Conservation (phyloP, 2,329 filamentous ascomycete genomes). For the Trichoderma semiorbis region DNA sequence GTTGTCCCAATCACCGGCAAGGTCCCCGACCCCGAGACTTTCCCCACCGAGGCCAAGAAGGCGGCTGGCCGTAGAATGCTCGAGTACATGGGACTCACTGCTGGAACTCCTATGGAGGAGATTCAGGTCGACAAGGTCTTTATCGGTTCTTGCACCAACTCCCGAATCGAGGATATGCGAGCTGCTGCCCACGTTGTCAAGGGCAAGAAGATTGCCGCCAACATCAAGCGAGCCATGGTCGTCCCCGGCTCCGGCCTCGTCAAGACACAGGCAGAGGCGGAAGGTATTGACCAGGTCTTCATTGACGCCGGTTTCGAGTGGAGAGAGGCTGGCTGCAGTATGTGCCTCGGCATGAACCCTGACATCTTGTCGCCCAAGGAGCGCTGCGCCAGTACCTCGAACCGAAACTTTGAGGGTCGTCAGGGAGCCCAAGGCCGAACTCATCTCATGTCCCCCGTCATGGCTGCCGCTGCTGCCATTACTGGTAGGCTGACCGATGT, state of each 20-base stretch:
- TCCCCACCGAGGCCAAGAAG: constrained; percentile 76
- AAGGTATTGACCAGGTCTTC: constrained; percentile 93
- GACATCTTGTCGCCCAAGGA: constrained; percentile 92
- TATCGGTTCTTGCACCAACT: constrained; percentile 97
- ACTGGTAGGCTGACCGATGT: constrained; percentile 90
- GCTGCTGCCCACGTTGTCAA: constrained; percentile 82
- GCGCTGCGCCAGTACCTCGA: constrained; percentile 91
- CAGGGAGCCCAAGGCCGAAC: constrained; percentile 90
- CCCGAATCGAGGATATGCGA: constrained; percentile 90
- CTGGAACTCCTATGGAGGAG: constrained; percentile 90
- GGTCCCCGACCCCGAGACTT: constrained; percentile 89
- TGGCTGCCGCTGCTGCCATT: constrained; percentile 89
- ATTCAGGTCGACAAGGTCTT: constrained; percentile 92
- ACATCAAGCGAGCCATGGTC: constrained; percentile 92
- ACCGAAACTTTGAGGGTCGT: constrained; percentile 95
- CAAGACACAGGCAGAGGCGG: constrained; percentile 84
- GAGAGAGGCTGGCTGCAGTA: constrained; percentile 97
- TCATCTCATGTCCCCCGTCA: constrained; percentile 94
- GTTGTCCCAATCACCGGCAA: constrained; percentile 88
- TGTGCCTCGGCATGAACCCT: constrained; percentile 99
- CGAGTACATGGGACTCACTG: constrained; percentile 90
- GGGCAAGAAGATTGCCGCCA: constrained; percentile 80
- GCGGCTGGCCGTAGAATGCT: constrained; percentile 74
- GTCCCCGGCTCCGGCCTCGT: constrained; percentile 94
- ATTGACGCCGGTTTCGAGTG: constrained; percentile 90